These are phyloP conservation scores for Aphanomyces astaci DNA, from an alignment of 352 stramenopile genomes.

Conservation along the genomic window DNA sequence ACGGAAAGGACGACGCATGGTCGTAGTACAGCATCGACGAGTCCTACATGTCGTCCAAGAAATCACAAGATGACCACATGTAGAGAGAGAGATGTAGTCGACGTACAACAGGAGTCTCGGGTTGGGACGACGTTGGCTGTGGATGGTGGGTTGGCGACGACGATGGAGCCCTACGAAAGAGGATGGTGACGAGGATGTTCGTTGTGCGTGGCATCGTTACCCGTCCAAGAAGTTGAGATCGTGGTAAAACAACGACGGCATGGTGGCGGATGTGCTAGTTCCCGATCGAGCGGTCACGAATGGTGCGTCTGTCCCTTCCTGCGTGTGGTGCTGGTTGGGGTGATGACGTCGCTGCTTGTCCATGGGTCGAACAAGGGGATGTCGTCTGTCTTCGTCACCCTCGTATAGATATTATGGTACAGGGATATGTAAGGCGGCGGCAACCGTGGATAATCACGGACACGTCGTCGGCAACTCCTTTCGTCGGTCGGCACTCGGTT, in stretches of 20 bases:
- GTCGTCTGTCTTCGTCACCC: not conserved
- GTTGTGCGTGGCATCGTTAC: no score
- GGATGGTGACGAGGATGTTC: no score
- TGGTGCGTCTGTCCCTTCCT: no score
- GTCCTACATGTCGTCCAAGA: not conserved
- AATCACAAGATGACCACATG: no score
- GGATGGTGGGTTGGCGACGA: not conserved
- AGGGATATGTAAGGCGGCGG: not conserved
- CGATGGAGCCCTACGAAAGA: not conserved
- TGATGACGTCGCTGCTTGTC: not conserved
- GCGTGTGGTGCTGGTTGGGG: no score
- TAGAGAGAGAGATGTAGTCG: no score
- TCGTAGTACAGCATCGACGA: not conserved
- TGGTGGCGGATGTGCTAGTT: no score
- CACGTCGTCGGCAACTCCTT: not conserved
- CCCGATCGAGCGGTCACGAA: no score
- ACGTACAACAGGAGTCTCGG: not conserved
- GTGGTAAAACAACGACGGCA: constrained; percentile 14
- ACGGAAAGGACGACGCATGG: not conserved
- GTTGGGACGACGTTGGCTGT: not conserved
- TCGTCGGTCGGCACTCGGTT: not conserved
- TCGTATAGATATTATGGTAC: constrained; percentile 9
- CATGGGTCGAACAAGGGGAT: not conserved
- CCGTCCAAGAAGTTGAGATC: constrained; percentile 20
- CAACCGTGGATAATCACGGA: not conserved